phyloP scores from a whole-genome alignment of 169 alveolate species.

The Cystoisospora suis region DNA sequence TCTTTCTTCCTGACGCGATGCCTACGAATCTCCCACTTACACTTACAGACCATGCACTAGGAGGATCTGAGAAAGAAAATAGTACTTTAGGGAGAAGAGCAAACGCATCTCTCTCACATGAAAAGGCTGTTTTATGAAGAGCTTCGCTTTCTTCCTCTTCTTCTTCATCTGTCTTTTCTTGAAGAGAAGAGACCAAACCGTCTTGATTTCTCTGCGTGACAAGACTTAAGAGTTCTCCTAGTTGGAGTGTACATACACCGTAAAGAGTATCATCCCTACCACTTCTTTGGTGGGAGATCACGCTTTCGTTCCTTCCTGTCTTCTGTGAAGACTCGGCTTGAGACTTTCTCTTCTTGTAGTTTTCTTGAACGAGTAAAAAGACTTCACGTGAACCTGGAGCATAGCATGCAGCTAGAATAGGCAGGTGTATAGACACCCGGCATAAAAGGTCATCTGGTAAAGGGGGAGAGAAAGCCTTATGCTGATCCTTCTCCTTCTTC shows the following conservation, averaged over 20 bases:
- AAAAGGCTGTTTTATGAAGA: not conserved
- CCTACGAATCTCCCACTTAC: slow-evolving; percentile 32
- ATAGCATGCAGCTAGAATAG: not conserved
- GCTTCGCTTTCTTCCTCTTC: not conserved
- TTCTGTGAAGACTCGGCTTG: no score
- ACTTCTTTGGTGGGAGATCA: no score
- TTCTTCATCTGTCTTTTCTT: not conserved
- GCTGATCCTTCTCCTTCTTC: no score
- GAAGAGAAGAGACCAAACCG: no score
- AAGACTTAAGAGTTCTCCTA: no score
- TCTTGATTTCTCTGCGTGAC: no score
- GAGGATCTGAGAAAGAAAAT: slow-evolving; percentile 1
- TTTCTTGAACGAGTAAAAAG: not conserved
- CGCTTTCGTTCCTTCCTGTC: no score
- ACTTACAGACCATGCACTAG: slow-evolving; percentile 38
- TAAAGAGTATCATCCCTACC: not conserved
- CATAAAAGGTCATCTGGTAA: not conserved
- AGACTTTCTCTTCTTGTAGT: not conserved
- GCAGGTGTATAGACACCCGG: not conserved
- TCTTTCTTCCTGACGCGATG: slow-evolving; percentile 38
- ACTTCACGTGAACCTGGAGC: slow-evolving; percentile 15
- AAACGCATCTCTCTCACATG: not conserved
- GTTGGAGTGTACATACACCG: not conserved
- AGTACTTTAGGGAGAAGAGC: not conserved
- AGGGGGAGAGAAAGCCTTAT: not conserved